Conservation (phyloP, 352 stramenopile genomes). For the Plasmopara halstedii region DNA sequence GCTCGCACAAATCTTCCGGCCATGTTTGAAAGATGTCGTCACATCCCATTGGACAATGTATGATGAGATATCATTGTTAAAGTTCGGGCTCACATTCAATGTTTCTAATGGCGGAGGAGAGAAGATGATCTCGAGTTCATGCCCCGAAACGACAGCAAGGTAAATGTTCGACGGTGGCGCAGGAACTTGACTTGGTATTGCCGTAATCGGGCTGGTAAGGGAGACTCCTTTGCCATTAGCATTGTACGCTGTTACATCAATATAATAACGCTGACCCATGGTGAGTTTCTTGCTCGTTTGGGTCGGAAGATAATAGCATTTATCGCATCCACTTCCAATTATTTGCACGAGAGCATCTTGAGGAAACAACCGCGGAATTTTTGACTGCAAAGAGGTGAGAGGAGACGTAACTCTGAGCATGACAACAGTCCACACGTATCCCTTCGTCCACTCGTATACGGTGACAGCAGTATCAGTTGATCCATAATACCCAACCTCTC, state of each 20-base stretch:
- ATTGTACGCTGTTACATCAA: constrained; percentile 86
- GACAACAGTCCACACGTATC: constrained; percentile 53
- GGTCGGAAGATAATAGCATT: constrained; percentile 61
- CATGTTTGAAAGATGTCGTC: constrained; percentile 62
- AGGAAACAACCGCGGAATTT: constrained; percentile 49
- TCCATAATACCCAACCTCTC: constrained; percentile 47
- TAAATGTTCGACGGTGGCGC: constrained; percentile 80
- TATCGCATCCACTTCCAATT: constrained; percentile 33
- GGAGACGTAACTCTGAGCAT: constrained; percentile 39
- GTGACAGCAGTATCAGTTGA: constrained; percentile 27
- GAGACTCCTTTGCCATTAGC: constrained; percentile 53
- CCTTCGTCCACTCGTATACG: constrained; percentile 67
- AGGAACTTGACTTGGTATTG: constrained; percentile 81
- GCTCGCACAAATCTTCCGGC: constrained; percentile 31
- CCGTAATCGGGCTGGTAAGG: constrained; percentile 14
- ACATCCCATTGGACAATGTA: constrained; percentile 90
- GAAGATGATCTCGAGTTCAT: constrained; percentile 88
- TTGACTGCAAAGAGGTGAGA: constrained; percentile 39
- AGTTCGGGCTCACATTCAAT: constrained; percentile 46
- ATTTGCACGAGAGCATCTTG: constrained; percentile 32
- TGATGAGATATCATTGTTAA: constrained; percentile 81
- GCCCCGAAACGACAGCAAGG: constrained; percentile 78
- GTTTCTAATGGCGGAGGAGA: constrained; percentile 53
- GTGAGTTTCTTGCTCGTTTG: constrained; percentile 43
- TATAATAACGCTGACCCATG: constrained; percentile 66